Evolutionary conservation across 768 basidiomycete genomes (phyloP), one percentile per base, ranked within the genome.

Genomic region (Leccinum sublutescens): DNA sequence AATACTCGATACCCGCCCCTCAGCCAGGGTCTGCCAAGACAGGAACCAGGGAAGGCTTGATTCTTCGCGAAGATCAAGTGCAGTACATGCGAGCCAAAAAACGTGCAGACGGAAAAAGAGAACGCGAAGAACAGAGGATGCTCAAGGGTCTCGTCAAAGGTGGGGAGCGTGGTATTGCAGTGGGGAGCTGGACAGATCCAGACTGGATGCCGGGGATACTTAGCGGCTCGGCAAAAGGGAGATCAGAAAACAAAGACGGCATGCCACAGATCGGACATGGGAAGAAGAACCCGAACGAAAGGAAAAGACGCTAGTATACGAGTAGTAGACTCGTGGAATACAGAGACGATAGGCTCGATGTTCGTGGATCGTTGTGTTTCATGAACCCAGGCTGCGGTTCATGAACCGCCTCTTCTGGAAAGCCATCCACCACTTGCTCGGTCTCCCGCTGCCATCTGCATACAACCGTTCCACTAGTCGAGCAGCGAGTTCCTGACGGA

Each of bases 371-470:
- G 25, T 19, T 36, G 25, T 4, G 40, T 52, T 62, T 76, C 80
- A 89, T 69, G 83, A 82, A 59, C 85, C 87, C 72, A 93, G 74
- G 74, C 91, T 93, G 71, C 92, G 87, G 77, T 93, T 92, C 92
- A 94, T 94, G 84, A 94, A 94, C 25, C 92, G 85, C 71, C 95
- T 84, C 84, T 97, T 98, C 76, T 95, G 94, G 86, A 98, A 99
- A 21, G 92, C 91, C 93, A 98, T 96, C 97, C 97, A 99, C 97
- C 97, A 99, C 75, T 99, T 99, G 81, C 91, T 97, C 5, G 97
- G 95, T 73, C 92, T 95, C 58, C 89, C 89, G 4, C 91, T 89
- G 5, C 95, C 95, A 71, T 96, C 93, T 40, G 88, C 92, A 73
- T 99, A 99, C 52, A 99, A 78, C 54, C 86, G 81, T 68, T 95